Conservation (phyloP, 116 monocot species). For the Iris pallida region DNA sequence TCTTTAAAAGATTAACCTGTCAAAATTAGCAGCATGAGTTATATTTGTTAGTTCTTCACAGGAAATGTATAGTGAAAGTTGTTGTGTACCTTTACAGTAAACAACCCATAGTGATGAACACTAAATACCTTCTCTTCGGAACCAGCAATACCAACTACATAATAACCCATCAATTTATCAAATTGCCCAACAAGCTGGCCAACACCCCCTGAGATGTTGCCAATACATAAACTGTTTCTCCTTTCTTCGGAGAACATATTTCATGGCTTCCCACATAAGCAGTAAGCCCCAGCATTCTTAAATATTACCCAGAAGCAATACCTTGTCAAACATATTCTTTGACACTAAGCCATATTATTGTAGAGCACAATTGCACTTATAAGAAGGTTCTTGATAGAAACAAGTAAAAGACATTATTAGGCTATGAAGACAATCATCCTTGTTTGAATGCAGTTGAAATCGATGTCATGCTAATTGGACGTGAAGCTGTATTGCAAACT, state of each 20-base stretch:
- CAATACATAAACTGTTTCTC: slow-evolving; percentile 67
- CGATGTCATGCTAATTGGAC: too few species aligned
- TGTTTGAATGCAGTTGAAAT: too few species aligned
- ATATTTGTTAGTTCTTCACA: not conserved
- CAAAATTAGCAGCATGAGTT: not conserved
- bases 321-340: too few species aligned
- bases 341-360: too few species aligned
- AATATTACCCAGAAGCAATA: not conserved
- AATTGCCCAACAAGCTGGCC: slow-evolving; percentile 83
- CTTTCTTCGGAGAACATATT: slow-evolving; percentile 65
- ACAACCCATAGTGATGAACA: not conserved
- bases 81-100: not conserved
- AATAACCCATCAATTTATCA: slow-evolving; percentile 67
- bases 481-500: too few species aligned
- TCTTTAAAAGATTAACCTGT: slow-evolving; percentile 54
- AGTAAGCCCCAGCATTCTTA: slow-evolving; percentile 77
- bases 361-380: too few species aligned
- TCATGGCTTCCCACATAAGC: slow-evolving; percentile 74
- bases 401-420: too few species aligned
- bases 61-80: not conserved
- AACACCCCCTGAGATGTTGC: slow-evolving; percentile 85
- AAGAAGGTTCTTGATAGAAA: too few species aligned
- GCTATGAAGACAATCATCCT: too few species aligned
- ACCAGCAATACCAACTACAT: slow-evolving; percentile 80
- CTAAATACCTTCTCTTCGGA: slow-evolving; percentile 64